These are phyloP conservation scores for Aspergillus eucalypticola DNA, from an alignment of 2,329 filamentous ascomycete species.

Conservation along the genomic window DNA sequence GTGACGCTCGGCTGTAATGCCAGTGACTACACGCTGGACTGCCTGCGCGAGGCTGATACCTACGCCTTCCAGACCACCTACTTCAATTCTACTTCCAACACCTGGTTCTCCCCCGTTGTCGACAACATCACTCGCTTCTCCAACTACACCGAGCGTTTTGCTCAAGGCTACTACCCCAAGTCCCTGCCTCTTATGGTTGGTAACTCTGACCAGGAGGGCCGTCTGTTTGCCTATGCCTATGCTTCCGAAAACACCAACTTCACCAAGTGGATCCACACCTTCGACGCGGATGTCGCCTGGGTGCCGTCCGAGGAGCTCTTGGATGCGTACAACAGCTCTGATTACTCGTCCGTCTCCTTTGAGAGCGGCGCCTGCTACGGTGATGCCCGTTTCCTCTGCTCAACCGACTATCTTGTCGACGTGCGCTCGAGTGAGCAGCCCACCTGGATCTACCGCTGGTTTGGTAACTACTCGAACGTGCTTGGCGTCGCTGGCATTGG, in stretches of 20 bases:
- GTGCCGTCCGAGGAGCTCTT: conserved; percentile 19
- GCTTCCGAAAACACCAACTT: conserved; percentile 23
- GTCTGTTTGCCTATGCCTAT: conserved; percentile 22
- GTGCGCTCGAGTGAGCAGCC: conserved; percentile 21
- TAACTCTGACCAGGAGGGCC: conserved; percentile 26
- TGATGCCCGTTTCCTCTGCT: conserved; percentile 26
- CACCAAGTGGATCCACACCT: conserved; percentile 22
- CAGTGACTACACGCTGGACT: conserved; percentile 20
- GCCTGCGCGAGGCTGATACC: conserved; percentile 21
- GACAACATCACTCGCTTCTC: conserved; percentile 24
- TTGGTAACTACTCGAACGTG: conserved; percentile 24
- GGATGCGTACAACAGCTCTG: conserved; percentile 18
- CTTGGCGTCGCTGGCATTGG: conserved; percentile 18
- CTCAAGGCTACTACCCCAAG: conserved; percentile 20
- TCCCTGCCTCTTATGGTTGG: conserved; percentile 24
- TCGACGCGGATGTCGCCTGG: conserved; percentile 23
- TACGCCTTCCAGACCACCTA: conserved; percentile 24
- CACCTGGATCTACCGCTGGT: conserved; percentile 28
- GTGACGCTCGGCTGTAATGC: conserved; percentile 20
- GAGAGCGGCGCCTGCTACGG: conserved; percentile 27
- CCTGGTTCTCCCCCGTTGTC: conserved; percentile 23
- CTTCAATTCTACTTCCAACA: conserved; percentile 27
- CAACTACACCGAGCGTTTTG: conserved; percentile 23
- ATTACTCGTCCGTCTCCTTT: conserved; percentile 20
- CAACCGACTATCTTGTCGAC: conserved; percentile 23